Evolutionary conservation across 2,329 filamentous ascomycete species (phyloP).

Genomic region (Corinectria fuckeliana): DNA sequence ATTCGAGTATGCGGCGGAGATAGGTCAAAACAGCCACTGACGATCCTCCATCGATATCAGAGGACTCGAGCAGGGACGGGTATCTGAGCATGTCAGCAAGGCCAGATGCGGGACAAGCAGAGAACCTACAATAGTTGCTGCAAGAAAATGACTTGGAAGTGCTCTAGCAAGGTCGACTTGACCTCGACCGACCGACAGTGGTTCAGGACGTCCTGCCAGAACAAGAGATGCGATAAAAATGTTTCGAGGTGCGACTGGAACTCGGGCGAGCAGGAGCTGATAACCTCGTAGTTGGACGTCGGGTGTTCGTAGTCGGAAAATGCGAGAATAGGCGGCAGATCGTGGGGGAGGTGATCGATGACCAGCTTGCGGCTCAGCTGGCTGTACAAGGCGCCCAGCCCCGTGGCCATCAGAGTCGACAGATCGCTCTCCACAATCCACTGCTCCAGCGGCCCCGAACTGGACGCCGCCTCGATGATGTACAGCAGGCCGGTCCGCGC

Average conservation of each 20-base stretch:
- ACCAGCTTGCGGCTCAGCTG: conserved; percentile 79
- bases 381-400: conserved; percentile 77
- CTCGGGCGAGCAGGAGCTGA: conserved; percentile 74
- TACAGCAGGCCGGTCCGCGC: conserved; percentile 92
- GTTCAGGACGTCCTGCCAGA: conserved; percentile 98
- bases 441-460: conserved; percentile 81
- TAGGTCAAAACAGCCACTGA: conserved; percentile 96
- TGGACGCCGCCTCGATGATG: conserved; percentile 91
- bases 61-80: conserved; percentile 93
- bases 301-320: conserved; percentile 88
- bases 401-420: conserved; percentile 96
- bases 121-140: conserved; percentile 85
- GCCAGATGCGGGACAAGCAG: not conserved
- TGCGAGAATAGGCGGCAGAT: conserved; percentile 81
- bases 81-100: conserved; percentile 63
- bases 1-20: conserved; percentile 86
- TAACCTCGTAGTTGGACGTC: conserved; percentile 71
- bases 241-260: conserved; percentile 89
- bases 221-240: conserved; percentile 91
- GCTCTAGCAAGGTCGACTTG: conserved; percentile 89
- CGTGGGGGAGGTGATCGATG: conserved; percentile 75
- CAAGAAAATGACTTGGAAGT: conserved; percentile 95
- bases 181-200: conserved; percentile 93
- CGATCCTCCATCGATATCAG: conserved; percentile 94
- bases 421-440: conserved; percentile 98